Conservation (phyloP, 805 yeast species). For the Pichia gijzeniarum region DNA sequence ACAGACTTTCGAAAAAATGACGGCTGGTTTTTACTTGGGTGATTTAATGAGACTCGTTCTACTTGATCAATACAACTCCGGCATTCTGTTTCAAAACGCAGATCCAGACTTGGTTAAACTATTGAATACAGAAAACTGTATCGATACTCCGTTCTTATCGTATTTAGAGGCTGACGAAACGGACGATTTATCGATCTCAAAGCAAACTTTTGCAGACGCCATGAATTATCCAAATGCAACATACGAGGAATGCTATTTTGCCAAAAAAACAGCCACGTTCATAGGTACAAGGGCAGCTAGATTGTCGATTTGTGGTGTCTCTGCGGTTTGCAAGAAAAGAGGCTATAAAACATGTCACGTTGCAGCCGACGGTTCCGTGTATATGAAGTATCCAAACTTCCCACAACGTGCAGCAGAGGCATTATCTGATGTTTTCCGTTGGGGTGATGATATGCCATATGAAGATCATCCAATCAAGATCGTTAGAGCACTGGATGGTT, state of each 20-base stretch:
- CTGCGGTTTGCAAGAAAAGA: constrained; percentile 91
- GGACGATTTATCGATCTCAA: constrained; percentile 74
- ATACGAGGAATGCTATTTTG: constrained; percentile 72
- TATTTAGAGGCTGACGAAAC: constrained; percentile 85
- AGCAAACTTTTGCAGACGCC: constrained; percentile 52
- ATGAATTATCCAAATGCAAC: constrained; percentile 59
- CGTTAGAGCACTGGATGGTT: constrained; percentile 95
- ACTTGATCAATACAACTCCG: constrained; percentile 63
- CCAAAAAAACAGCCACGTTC: constrained; percentile 77
- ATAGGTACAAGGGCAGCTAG: constrained; percentile 94
- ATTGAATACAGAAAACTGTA: constrained; percentile 57
- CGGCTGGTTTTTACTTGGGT: constrained; percentile 94
- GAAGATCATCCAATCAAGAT: constrained; percentile 74
- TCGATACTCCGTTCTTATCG: constrained; percentile 90
- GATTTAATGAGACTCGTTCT: constrained; percentile 81
- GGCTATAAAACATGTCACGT: constrained; percentile 70
- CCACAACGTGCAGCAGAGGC: constrained; percentile 90
- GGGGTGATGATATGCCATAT: constrained; percentile 41
- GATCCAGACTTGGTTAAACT: constrained; percentile 51
- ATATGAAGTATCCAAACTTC: constrained; percentile 90
- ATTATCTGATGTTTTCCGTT: constrained; percentile 84
- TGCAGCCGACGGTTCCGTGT: constrained; percentile 98
- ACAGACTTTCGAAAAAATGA: constrained; percentile 97
- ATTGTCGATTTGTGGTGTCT: constrained; percentile 92
- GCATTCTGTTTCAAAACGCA: constrained; percentile 52